Evolutionary conservation across 2,329 filamentous ascomycete genomes (phyloP), one percentile per base, ranked within the genome.

Genomic region (Diaporthe sp.): DNA sequence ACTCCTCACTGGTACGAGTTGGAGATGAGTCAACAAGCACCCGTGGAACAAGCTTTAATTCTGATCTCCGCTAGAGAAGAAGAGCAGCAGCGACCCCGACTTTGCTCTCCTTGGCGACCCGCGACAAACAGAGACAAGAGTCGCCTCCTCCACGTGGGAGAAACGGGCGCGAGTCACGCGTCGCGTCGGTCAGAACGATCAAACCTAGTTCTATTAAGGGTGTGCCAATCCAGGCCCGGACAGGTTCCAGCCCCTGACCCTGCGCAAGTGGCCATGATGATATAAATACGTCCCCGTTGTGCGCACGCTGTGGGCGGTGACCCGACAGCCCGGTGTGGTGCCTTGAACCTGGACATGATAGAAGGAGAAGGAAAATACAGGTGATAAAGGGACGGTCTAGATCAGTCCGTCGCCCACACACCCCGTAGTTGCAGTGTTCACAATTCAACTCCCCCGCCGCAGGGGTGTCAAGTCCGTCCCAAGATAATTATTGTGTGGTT

Each of bases 131-230:
- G 47, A 67, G 33, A 52, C 45, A 52, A 38, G 45, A 52, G 30
- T 52, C 45, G 64, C 45, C 64, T 38, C 8, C 47, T 38, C 64
- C 64, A 67, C 64, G 64, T 67, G 64, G 64, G 30, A n/a, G 64
- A n/a, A n/a, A 52, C 47, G 13, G 64, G 47, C 64, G 28, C 47
- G 64, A 67, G 64, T 67, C 64, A 40, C 64, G 64, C 64, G 64
- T 47, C 45, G 64, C 30, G 45, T 52, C 33, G 45, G 30, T 6
- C 30, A 28, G 12, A 28, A 52, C 45, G 30, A 42, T n/a, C 33
- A 19, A n/a, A 35, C 28, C 28, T 22, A 35, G n/a, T 45, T 25
- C 12, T n/a, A 40, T 38, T 54, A 67, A n/a, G 45, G 40, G 25
- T 64, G 45, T 25, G 33, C 42, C 22, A 28, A 52, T 38, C 42